These are phyloP conservation scores for Microsporum audouinii DNA, from an alignment of 2,329 filamentous ascomycete species.

Conservation along the genomic window DNA sequence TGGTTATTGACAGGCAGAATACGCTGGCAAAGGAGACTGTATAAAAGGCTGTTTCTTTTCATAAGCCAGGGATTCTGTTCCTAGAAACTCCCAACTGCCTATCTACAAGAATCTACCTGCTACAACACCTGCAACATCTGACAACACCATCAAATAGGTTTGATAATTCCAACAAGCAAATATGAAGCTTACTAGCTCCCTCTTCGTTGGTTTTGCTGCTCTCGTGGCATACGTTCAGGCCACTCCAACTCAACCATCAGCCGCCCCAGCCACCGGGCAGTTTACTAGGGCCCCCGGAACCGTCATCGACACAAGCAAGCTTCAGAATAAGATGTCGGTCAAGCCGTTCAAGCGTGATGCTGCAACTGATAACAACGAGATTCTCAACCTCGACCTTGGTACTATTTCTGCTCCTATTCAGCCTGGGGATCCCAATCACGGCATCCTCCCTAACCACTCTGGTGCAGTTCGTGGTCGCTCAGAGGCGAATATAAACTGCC, in stretches of 20 bases:
- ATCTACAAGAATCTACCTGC: neutral
- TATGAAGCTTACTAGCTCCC: conserved; percentile 6
- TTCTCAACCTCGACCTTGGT: conserved; percentile 8
- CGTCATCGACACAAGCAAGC: conserved; percentile 10
- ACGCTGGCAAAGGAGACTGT: neutral
- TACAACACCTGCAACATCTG: neutral
- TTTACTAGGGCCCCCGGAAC: conserved; percentile 9
- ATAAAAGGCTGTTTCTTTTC: neutral
- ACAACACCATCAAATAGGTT: neutral
- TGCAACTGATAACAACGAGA: neutral
- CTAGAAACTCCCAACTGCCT: neutral
- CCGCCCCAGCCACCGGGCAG: conserved; percentile 5
- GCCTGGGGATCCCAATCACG: neutral
- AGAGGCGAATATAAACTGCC: neutral
- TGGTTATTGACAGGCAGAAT: neutral
- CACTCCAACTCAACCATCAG: neutral
- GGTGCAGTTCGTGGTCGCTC: neutral
- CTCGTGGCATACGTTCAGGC: conserved; percentile 7
- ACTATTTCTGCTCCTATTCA: conserved; percentile 7
- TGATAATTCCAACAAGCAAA: neutral
- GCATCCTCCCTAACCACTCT: neutral
- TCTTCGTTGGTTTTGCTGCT: conserved; percentile 2
- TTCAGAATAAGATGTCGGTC: neutral
- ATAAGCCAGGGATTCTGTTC: no score
- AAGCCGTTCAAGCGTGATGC: neutral